Evolutionary conservation across 2,329 filamentous ascomycete genomes (phyloP).

Genomic region (Apiospora kogelbergensis): DNA sequence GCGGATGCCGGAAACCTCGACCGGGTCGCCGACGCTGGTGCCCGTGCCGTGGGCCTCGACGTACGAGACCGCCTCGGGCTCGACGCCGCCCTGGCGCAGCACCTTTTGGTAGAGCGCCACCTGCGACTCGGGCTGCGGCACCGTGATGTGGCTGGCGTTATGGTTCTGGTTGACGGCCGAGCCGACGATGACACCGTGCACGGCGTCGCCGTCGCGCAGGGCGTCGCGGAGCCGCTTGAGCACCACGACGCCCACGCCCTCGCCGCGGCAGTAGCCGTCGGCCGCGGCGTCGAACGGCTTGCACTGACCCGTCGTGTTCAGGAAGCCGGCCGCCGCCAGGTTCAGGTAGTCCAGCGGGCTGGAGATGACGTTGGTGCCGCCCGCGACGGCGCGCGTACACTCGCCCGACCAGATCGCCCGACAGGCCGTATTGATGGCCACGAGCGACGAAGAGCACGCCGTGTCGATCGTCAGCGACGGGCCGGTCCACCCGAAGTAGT

Average conservation of each 20-base stretch:
- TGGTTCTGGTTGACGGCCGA: constrained; percentile 43
- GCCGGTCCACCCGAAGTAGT: constrained; percentile 37
- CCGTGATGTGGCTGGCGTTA: constrained; percentile 39
- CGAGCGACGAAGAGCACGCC: constrained; percentile 38
- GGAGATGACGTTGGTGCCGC: constrained; percentile 33
- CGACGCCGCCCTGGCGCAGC: constrained; percentile 25
- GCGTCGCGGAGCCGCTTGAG: constrained; percentile 49
- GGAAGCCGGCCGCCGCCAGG: constrained; percentile 26
- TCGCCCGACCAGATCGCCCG: constrained; percentile 31
- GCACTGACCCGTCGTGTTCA: constrained; percentile 28
- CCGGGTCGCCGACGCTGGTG: constrained; percentile 35
- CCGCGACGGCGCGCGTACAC: constrained; percentile 33
- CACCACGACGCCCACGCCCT: constrained; percentile 45
- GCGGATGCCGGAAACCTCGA: constrained; percentile 23
- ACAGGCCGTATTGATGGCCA: constrained; percentile 38
- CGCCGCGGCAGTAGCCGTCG: constrained; percentile 54
- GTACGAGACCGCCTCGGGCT: constrained; percentile 27
- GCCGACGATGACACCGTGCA: constrained; percentile 39
- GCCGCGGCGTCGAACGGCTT: constrained; percentile 40
- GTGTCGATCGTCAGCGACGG: constrained; percentile 33
- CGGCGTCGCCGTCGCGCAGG: constrained; percentile 46
- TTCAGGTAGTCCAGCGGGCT: constrained; percentile 28
- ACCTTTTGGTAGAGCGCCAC: constrained; percentile 30
- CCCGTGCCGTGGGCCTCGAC: constrained; percentile 45
- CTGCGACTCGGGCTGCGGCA: constrained; percentile 36